Base-by-base conservation (phyloP, 2,329 filamentous ascomycete species). In the Fusarium albosuccineum region DNA sequence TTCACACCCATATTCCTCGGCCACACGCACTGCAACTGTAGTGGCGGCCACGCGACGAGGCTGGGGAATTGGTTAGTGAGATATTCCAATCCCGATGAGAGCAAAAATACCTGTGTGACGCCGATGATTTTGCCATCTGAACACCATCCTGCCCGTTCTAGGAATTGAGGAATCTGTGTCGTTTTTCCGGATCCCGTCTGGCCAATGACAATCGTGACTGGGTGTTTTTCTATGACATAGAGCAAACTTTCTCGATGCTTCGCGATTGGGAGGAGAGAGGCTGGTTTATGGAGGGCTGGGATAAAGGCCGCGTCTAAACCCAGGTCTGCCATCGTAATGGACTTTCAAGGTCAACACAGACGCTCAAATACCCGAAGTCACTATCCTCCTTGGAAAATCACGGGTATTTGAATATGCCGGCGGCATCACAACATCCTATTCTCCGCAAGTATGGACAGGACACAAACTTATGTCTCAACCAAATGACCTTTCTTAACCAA, bases 151-250 rank as follows among this genome's bases (percentile, higher is more conserved):
- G 91, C 92, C 71, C 92, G 85, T 60, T 97, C 90, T 11, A 98
- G 86, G 73, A 92, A 98, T 72, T 97, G 95, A 1, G 96, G 96
- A 42, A 98, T 91, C 76, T 98, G 96, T 0, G 96, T 98, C 2
- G 94, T 97, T 80, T 98, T 98, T 41, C 95, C 94, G 26, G 92
- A 97, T 5, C 96, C 96, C 2, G 96, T 98, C 76, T 97, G 94
- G 9, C 95, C 96, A 56, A 98, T 89, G 11, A 98, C 89, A 51
- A 98, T 93, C 0, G 92, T 95, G 59, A 98, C 91, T 0, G 92
- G 91, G 67, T 89, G 88, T 8, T 88, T 94, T 77, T 98, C 95
- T 60, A 97, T 87, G 13, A 94, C 85, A 79, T 97, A 98, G 3
- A 97, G 86, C 2, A 99, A 82, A 55, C 85, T 89, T 58, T 96